Evolutionary conservation across 495 filamentous ascomycete species (phyloP).

Genomic region (Aspergillus conjunctus): DNA sequence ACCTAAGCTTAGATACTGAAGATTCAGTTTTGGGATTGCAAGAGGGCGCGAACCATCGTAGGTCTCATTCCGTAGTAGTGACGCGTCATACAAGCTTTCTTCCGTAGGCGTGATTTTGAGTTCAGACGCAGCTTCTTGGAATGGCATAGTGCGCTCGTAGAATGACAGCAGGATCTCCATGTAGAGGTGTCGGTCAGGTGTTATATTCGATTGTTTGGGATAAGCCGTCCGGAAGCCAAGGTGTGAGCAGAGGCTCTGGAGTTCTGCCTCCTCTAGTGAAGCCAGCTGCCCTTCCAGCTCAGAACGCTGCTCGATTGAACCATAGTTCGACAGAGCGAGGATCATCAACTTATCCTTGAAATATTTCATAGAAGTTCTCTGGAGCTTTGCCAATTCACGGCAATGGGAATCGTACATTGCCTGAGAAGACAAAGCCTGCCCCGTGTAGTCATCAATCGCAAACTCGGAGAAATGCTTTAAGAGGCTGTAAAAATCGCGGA

Average conservation of each 20-base stretch:
- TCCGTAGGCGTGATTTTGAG: conserved; percentile 83
- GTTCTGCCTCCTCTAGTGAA: conserved; percentile 69
- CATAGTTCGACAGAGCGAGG: conserved; percentile 89
- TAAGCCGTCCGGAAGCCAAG: conserved; percentile 82
- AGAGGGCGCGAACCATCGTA: conserved; percentile 90
- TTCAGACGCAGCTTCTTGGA: conserved; percentile 74
- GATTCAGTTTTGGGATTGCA: conserved; percentile 90
- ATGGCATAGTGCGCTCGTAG: conserved; percentile 78
- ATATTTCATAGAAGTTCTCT: conserved; percentile 76
- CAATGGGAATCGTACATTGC: conserved; percentile 82
- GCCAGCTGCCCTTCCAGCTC: conserved; percentile 81
- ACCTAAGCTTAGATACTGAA: conserved; percentile 92
- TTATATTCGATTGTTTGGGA: conserved; percentile 66
- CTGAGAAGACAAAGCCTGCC: conserved; percentile 67
- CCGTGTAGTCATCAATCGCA: conserved; percentile 88
- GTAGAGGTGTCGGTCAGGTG: conserved; percentile 65
- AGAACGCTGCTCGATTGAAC: conserved; percentile 73
- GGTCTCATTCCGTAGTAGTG: conserved; percentile 79
- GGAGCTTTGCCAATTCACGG: conserved; percentile 71
- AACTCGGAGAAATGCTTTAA: conserved; percentile 86
- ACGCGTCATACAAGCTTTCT: conserved; percentile 74
- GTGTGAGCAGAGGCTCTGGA: conserved; percentile 65
- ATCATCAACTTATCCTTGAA: conserved; percentile 92
- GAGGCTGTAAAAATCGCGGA: conserved; percentile 79
- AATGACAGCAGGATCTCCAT: conserved; percentile 75